Conservation (phyloP, 108 stramenopile species). For the Cyclostephanos invisitatus region DNA sequence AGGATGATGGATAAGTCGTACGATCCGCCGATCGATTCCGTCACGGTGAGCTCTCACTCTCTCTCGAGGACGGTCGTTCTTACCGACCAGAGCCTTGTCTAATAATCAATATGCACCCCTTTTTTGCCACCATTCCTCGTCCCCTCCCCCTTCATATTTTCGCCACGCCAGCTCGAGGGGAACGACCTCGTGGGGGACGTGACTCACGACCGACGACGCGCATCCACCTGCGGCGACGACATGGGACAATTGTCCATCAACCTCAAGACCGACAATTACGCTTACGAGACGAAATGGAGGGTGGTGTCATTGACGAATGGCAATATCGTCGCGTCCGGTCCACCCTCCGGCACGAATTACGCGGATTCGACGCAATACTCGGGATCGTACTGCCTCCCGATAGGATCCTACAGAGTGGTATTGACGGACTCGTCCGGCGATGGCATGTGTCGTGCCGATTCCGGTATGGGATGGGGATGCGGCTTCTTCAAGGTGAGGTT, state of each 20-base stretch:
- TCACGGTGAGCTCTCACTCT: background rate
- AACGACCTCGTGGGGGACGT: conserved; percentile 1
- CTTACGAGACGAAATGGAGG: conserved; percentile 13
- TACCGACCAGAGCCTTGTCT: too few relatives aligned
- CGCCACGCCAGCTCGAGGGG: background rate
- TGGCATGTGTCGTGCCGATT: background rate
- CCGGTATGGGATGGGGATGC: background rate
- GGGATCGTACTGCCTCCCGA: background rate
- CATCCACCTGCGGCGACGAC: conserved; percentile 2
- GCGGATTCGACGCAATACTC: conserved; percentile 5
- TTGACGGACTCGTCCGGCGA: background rate
- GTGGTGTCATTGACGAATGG: background rate
- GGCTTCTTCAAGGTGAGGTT: conserved; percentile 14
- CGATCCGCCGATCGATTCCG: background rate
- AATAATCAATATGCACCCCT: background rate
- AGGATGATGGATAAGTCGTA: background rate
- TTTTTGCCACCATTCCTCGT: background rate
- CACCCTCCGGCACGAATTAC: conserved; percentile 4
- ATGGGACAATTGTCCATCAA: conserved; percentile 5
- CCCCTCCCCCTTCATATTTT: background rate
- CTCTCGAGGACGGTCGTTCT: too few relatives aligned
- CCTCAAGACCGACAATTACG: conserved; percentile 18
- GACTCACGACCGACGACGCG: conserved; percentile 15
- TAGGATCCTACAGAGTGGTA: background rate
- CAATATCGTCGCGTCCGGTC: background rate